Evolutionary conservation across 2,329 filamentous ascomycete genomes (phyloP), one percentile per base, ranked within the genome.

Genomic region (Verticillium isaacii): DNA sequence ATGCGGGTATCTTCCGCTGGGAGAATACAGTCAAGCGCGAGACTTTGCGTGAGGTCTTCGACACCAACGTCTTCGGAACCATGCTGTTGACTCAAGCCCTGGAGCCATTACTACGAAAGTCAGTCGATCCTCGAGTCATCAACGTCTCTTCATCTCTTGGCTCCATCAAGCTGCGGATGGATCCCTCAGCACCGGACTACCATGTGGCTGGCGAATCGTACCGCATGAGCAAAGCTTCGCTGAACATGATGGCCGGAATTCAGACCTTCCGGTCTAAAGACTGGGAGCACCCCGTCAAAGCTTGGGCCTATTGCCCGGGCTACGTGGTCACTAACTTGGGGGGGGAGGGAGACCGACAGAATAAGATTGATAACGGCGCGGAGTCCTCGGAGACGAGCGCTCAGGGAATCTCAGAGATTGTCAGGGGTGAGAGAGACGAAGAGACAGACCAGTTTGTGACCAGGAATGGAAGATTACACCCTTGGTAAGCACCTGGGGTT

Each of bases 1-100:
- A 81, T 61, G 87, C 88, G 1, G 88, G 87, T 5, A 82, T 89
- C 54, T 73, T 79, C 5, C 78, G 84, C 14, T 76, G 79, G 61
- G 78, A 82, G 57, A 78, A 77, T 1, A 68, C 74, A 60, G 77
- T 82, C 65, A 77, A 85, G 0, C 87, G 86, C 74, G 79, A 85
- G 14, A 79, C 82, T 56, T 77, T 85, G 65, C 78, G 78, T 23
- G 70, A 72, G 9, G 75, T 72, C 1, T 82, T 87, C 63, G 83
- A 86, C 61, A 70, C 71, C 57, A 77, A 77, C 66, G 68, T 69
- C 37, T 70, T 75, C 39, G 70, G 73, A 7, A 65, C 67, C 2
- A 41, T 67, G 12, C 36, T 72, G 1, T 59, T 74, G 8, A 72
- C 73, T 1, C 68, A 74, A 57, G 65, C 69, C 0, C 60, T 77